phyloP scores from a whole-genome alignment of 768 basidiomycete genomes.

The Mycena rosella region DNA sequence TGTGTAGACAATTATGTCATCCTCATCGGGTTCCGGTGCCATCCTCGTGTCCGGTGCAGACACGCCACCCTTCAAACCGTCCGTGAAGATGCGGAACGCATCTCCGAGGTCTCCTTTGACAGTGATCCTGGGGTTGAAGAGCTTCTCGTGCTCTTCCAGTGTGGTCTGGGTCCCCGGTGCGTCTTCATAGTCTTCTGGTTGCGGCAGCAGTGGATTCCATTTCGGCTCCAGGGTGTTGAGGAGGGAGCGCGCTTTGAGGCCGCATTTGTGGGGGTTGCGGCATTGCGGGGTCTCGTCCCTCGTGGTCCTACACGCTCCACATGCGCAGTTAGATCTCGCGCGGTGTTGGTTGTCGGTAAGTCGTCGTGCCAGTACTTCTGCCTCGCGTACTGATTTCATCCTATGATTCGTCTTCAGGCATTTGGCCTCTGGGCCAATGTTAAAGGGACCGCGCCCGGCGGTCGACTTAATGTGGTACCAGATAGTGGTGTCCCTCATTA shows the following conservation, averaged over 20 bases:
- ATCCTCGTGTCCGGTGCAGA: not conserved
- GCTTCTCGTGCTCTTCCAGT: not conserved
- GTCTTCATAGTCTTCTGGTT: slow-evolving; percentile 31
- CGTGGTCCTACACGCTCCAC: slow-evolving; percentile 7
- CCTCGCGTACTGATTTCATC: slow-evolving; percentile 11
- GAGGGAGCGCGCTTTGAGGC: not conserved
- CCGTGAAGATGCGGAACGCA: slow-evolving; percentile 31
- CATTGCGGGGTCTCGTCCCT: slow-evolving; percentile 1
- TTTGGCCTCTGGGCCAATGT: not conserved
- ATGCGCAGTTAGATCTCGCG: slow-evolving; percentile 16
- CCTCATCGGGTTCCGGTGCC: slow-evolving; percentile 12
- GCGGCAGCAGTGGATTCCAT: slow-evolving; percentile 29
- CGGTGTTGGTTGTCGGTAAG: not conserved
- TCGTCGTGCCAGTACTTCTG: slow-evolving; percentile 8
- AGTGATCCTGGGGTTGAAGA: too few species aligned
- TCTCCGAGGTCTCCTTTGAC: slow-evolving; percentile 10
- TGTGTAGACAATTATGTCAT: too few species aligned
- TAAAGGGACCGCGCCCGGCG: not conserved
- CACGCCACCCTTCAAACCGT: not conserved
- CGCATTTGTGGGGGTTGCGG: slow-evolving; percentile 25
- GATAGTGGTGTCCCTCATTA: slow-evolving; percentile 12
- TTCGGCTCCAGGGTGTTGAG: slow-evolving; percentile 21
- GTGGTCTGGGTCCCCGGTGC: not conserved
- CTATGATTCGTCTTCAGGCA: slow-evolving; percentile 25
- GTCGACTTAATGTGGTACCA: slow-evolving; percentile 29